Evolutionary conservation across 371 early-diverging fungal genomes (phyloP).

Genomic region (Neoconidiobolus thromboides): DNA sequence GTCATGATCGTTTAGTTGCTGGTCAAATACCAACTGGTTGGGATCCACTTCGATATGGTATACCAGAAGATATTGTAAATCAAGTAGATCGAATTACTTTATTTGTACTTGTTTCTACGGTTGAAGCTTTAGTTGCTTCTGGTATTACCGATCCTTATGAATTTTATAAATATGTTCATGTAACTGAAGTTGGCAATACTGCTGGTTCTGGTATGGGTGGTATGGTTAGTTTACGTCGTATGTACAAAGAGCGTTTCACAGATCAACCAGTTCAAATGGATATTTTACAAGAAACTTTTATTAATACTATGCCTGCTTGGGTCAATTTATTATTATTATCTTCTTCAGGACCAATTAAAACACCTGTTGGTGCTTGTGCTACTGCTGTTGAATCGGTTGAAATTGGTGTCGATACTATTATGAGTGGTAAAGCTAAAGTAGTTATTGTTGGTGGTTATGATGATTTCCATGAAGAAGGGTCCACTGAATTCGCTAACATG

Average conservation of each 20-base stretch:
- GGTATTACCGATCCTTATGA: constrained; percentile 96
- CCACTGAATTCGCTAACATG: constrained; percentile 93
- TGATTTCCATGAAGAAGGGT: constrained; percentile 85
- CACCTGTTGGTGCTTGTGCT: constrained; percentile 88
- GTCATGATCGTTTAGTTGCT: constrained; percentile 84
- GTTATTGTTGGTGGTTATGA: constrained; percentile 92
- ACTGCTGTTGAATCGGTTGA: constrained; percentile 86
- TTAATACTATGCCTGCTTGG: constrained; percentile 94
- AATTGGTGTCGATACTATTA: constrained; percentile 76
- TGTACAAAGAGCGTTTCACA: constrained; percentile 56
- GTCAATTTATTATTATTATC: constrained; percentile 88
- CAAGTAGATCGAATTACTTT: constrained; percentile 86
- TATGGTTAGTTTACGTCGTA: constrained; percentile 50
- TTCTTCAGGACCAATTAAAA: constrained; percentile 90
- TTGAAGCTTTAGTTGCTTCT: constrained; percentile 76
- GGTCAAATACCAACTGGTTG: constrained; percentile 92
- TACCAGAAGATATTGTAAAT: constrained; percentile 78
- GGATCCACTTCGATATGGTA: constrained; percentile 80
- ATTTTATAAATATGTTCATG: constrained; percentile 91
- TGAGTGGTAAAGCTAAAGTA: constrained; percentile 82
- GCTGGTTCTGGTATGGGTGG: constrained; percentile 82
- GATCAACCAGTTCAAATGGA: constrained; percentile 85
- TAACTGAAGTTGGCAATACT: constrained; percentile 82
- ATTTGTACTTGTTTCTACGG: constrained; percentile 75
- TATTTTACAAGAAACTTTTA: constrained; percentile 87